A percentile compares a stretch with the other conserved stretches of the same genome.
Evolutionary conservation across 2,329 filamentous ascomycete species (phyloP).

Genomic region (Aspergillus sp.): DNA sequence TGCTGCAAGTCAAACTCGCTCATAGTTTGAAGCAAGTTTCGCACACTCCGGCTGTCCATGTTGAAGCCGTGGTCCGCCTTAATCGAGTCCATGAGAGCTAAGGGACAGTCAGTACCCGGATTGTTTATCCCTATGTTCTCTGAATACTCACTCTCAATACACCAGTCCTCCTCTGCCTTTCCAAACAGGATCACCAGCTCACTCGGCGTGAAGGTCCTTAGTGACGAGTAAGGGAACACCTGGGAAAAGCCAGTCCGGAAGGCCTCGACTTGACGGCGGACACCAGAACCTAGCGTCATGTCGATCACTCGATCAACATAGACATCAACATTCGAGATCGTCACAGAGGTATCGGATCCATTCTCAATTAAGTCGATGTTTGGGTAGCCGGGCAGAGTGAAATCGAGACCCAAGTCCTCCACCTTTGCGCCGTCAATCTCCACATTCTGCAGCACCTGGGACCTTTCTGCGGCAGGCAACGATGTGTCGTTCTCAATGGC

Average conservation of each 20-base stretch:
- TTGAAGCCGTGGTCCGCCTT: slow-evolving; percentile 98
- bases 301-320: slow-evolving; percentile 89
- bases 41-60: slow-evolving; percentile 93
- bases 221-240: slow-evolving; percentile 88
- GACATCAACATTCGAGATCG: slow-evolving; percentile 79
- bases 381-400: slow-evolving; percentile 87
- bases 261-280: slow-evolving; percentile 79
- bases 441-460: slow-evolving; percentile 59
- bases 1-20: slow-evolving; percentile 68
- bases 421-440: slow-evolving; percentile 66
- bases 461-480: slow-evolving; percentile 62
- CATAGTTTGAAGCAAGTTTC: slow-evolving; percentile 89
- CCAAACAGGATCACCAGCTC: slow-evolving; percentile 95
- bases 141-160: slow-evolving; percentile 75
- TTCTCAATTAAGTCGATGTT: slow-evolving; percentile 71
- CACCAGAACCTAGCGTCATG: slow-evolving; percentile 80
- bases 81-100: slow-evolving; percentile 93
- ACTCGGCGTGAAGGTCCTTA: slow-evolving; percentile 88
- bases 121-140: too few relatives aligned
- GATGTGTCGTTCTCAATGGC: slow-evolving; percentile 64
- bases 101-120: not conserved
- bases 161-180: slow-evolving; percentile 90
- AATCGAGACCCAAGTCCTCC: slow-evolving; percentile 85
- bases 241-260: slow-evolving; percentile 88
- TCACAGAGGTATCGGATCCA: slow-evolving; percentile 67